Evolutionary conservation across 2,329 filamentous ascomycete genomes (phyloP).

Genomic region (Shiraia bambusicola): DNA sequence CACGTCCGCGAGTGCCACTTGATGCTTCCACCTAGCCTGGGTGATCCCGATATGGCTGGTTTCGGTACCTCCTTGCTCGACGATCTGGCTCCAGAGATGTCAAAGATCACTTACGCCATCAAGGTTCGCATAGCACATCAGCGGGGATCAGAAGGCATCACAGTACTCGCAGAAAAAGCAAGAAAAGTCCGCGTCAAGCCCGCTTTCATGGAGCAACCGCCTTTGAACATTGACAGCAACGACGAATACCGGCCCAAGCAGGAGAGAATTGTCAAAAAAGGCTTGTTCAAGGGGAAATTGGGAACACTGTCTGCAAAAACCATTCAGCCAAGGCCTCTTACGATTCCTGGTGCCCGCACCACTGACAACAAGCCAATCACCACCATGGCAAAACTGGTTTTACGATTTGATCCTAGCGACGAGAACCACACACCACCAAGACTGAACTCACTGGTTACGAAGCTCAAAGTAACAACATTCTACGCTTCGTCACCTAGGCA

Average conservation of each 20-base stretch:
- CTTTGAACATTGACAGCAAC: conserved; percentile 53
- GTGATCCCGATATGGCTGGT: conserved; percentile 57
- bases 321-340: conserved; percentile 59
- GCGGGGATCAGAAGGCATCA: conserved; percentile 43
- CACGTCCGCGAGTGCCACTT: conserved; percentile 59
- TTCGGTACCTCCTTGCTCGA: conserved; percentile 56
- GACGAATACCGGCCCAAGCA: conserved; percentile 56
- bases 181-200: conserved; percentile 63
- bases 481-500: conserved; percentile 56
- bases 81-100: conserved; percentile 65
- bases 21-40: conserved; percentile 62
- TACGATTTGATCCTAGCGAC: conserved; percentile 62
- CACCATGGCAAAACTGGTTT: conserved; percentile 57
- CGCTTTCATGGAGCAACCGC: conserved; percentile 60
- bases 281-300: conserved; percentile 59
- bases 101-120: conserved; percentile 60
- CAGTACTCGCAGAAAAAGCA: conserved; percentile 52
- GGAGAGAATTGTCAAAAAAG: conserved; percentile 63
- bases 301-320: conserved; percentile 61
- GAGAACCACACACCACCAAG: conserved; percentile 54
- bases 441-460: conserved; percentile 55
- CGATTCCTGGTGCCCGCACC: conserved; percentile 47
- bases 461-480: conserved; percentile 60
- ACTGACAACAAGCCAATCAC: conserved; percentile 48
- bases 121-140: conserved; percentile 50